These are phyloP conservation scores for Aspergillus novofumigatus DNA, from an alignment of 2,329 filamentous ascomycete genomes.

Conservation along the genomic window DNA sequence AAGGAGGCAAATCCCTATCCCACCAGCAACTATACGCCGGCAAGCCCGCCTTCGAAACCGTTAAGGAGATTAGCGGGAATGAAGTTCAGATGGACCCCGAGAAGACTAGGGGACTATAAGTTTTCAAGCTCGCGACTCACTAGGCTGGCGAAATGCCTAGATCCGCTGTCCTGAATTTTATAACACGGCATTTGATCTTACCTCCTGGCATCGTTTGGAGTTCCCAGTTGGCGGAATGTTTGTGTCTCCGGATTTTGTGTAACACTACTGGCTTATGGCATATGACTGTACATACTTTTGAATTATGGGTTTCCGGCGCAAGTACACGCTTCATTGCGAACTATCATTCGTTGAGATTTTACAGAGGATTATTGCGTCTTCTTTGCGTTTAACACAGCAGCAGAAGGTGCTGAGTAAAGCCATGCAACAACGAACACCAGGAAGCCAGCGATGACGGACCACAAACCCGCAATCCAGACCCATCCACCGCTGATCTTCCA, in stretches of 20 bases:
- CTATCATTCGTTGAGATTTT: constrained; percentile 17
- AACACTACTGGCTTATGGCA: background rate
- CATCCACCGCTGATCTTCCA: constrained; percentile 86
- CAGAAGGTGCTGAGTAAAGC: constrained; percentile 67
- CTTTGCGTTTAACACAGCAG: constrained; percentile 37
- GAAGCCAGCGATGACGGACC: constrained; percentile 78
- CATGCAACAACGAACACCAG: constrained; percentile 80
- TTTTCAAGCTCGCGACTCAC: background rate
- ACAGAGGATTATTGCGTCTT: constrained; percentile 43
- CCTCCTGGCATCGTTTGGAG: constrained; percentile 16
- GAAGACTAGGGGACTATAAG: constrained; percentile 44
- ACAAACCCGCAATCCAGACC: constrained; percentile 90
- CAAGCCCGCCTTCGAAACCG: constrained; percentile 64
- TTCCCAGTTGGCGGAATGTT: constrained; percentile 7
- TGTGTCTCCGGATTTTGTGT: constrained; percentile 1
- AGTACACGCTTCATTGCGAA: constrained; percentile 20
- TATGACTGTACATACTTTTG: constrained; percentile 9
- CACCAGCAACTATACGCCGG: constrained; percentile 76
- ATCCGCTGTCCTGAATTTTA: background rate
- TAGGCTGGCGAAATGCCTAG: background rate
- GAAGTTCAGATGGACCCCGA: constrained; percentile 51
- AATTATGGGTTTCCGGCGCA: background rate
- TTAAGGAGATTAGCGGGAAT: constrained; percentile 64
- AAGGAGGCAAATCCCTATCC: constrained; percentile 43
- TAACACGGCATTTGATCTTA: background rate